Conservation (phyloP, 2,329 filamentous ascomycete genomes). For the Colletotrichum shisoi region DNA sequence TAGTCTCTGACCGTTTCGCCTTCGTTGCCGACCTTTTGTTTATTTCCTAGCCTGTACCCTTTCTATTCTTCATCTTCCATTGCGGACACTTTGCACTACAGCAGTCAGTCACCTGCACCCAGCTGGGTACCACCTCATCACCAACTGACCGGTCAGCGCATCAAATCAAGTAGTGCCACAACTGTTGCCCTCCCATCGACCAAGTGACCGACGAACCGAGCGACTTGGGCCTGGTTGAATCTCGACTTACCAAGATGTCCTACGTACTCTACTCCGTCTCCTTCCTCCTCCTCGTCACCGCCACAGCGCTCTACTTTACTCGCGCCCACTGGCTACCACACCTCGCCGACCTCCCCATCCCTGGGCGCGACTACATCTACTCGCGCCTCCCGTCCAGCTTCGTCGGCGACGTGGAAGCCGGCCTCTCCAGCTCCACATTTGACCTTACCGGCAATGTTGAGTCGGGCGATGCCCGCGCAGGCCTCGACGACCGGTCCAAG, state of each 20-base stretch:
- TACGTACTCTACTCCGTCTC: slow-evolving; percentile 82
- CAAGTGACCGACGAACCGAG: slow-evolving; percentile 2
- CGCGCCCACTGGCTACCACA: slow-evolving; percentile 78
- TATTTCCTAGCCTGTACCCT: not conserved
- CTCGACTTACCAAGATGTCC: slow-evolving; percentile 64
- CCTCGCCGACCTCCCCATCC: slow-evolving; percentile 67
- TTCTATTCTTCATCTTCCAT: not conserved
- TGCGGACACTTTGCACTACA: not conserved
- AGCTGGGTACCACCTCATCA: not conserved
- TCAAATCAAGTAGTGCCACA: not conserved
- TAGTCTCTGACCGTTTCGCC: slow-evolving; percentile 25
- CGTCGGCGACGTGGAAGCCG: slow-evolving; percentile 84
- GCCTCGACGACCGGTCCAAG: slow-evolving; percentile 83
- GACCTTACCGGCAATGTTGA: slow-evolving; percentile 83
- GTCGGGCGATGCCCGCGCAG: slow-evolving; percentile 77
- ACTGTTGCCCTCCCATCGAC: not conserved
- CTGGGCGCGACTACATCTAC: slow-evolving; percentile 72
- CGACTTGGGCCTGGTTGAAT: not conserved
- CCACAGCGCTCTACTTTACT: slow-evolving; percentile 81
- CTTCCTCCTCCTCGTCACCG: slow-evolving; percentile 73
- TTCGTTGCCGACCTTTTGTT: no score
- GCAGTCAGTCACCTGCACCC: not conserved
- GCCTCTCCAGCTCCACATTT: slow-evolving; percentile 83
- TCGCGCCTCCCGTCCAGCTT: slow-evolving; percentile 79
- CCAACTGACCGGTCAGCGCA: not conserved